Conservation (phyloP, 495 filamentous ascomycete genomes). For the Hypoxylon fuscum region DNA sequence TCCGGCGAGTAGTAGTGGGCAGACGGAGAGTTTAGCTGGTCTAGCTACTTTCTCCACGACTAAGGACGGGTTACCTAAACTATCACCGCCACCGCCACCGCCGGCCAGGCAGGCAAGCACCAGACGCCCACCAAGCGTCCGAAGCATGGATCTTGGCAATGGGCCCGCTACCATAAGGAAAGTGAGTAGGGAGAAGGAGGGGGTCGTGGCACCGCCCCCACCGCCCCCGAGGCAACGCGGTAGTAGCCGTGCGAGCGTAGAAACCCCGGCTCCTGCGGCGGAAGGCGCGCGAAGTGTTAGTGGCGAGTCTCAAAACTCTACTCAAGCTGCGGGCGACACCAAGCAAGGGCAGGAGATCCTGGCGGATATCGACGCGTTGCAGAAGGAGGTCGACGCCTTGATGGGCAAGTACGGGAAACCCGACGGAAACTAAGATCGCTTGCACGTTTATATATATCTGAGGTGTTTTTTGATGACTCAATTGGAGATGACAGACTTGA, state of each 20-base stretch:
- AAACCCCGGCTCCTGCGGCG: conserved; percentile 32
- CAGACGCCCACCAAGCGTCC: conserved; percentile 48
- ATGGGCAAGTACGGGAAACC: conserved; percentile 62
- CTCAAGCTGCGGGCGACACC: not conserved
- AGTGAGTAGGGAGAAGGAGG: conserved; percentile 41
- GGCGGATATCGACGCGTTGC: conserved; percentile 72
- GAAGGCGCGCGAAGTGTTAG: conserved; percentile 31
- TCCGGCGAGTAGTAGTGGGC: conserved; percentile 10
- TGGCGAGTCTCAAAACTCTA: conserved; percentile 8
- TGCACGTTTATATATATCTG: not conserved
- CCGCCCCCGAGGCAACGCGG: conserved; percentile 67
- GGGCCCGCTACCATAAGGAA: conserved; percentile 32
- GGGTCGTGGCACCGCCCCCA: conserved; percentile 54
- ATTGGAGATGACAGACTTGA: too few relatives aligned
- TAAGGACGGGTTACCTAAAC: conserved; percentile 41
- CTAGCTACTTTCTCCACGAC: conserved; percentile 19
- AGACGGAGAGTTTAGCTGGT: conserved; percentile 10
- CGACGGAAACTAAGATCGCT: conserved; percentile 9
- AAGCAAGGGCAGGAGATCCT: conserved; percentile 62
- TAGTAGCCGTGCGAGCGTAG: conserved; percentile 60
- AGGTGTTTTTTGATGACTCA: not conserved
- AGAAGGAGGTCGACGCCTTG: conserved; percentile 76
- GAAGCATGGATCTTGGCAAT: conserved; percentile 48
- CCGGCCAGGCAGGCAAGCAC: conserved; percentile 52
- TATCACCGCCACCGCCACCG: conserved; percentile 55